These are phyloP conservation scores for Setaria viridis DNA, from an alignment of 202 grass and related monocot species.

Conservation along the genomic window DNA sequence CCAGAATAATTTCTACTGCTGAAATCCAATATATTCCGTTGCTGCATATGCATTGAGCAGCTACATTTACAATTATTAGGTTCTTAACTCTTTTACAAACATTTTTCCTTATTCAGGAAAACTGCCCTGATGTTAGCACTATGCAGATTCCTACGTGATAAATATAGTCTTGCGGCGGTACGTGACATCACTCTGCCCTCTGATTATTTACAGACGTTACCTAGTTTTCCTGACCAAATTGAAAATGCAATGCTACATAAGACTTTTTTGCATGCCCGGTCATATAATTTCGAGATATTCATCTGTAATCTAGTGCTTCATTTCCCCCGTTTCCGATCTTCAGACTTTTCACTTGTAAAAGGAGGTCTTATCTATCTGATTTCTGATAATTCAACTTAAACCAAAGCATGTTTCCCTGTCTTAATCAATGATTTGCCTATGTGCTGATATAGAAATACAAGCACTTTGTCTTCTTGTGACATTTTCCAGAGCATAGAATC, in stretches of 20 bases:
- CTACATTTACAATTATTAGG: background rate
- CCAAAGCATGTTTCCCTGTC: background rate
- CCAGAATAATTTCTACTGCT: background rate
- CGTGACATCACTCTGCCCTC: conserved; percentile 27
- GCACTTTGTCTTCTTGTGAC: background rate
- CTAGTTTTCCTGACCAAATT: conserved; percentile 11
- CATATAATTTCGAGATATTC: background rate
- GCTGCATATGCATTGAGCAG: background rate
- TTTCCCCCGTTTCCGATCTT: background rate
- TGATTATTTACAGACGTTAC: conserved; percentile 8
- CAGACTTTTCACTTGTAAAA: background rate
- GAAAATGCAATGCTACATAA: background rate
- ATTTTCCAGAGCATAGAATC: background rate
- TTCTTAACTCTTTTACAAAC: background rate
- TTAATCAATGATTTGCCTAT: background rate
- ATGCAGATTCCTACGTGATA: conserved; percentile 79
- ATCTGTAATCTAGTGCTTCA: background rate
- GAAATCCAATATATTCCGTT: background rate
- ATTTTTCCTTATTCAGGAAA: conserved; percentile 66
- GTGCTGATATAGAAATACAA: background rate
- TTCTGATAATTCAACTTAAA: conserved; percentile 24
- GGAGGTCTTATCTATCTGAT: background rate
- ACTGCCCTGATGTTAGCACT: conserved; percentile 93
- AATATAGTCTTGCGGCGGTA: conserved; percentile 98
- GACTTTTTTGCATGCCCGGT: background rate